A percentile compares a stretch with the other conserved stretches of the same genome.
These are phyloP conservation scores for Quercus cerris DNA, from an alignment of 306 rosid genomes.

Conservation along the genomic window DNA sequence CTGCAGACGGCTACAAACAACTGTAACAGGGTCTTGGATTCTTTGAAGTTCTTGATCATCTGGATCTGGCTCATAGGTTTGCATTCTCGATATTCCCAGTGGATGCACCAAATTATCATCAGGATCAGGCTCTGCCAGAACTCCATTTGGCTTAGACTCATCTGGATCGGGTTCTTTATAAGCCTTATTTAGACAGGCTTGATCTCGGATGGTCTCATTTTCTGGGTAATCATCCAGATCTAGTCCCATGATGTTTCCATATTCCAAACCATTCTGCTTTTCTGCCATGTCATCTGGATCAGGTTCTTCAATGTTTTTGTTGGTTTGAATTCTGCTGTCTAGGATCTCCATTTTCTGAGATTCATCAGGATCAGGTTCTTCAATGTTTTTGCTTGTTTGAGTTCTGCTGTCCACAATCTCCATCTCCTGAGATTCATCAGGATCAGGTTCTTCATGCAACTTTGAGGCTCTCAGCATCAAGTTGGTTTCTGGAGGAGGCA, in stretches of 20 bases:
- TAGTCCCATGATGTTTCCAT: constrained; percentile 2
- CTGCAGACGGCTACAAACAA: constrained; percentile 53
- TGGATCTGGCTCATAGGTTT: constrained; percentile 71
- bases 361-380: constrained; percentile 49
- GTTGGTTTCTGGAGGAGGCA: constrained; percentile 14
- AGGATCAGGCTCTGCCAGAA: constrained; percentile 50
- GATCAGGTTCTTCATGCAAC: constrained; percentile 33
- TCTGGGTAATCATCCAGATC: constrained; percentile 20
- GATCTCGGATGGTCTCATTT: constrained; percentile 10
- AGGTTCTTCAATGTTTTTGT: constrained; percentile 34
- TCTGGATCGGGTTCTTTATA: constrained; percentile 26
- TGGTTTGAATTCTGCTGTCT: constrained; percentile 24
- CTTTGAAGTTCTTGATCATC: constrained; percentile 81
- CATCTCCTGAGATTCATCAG: constrained; percentile 34
- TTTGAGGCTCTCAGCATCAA: constrained; percentile 23
- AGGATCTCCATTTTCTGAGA: constrained; percentile 25
- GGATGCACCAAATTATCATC: constrained; percentile 37
- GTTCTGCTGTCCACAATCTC: constrained; percentile 25
- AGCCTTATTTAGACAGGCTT: constrained; percentile 21
- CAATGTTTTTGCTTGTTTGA: constrained; percentile 23
- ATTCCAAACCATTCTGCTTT: constrained; percentile 12
- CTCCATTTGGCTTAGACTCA: constrained; percentile 32
- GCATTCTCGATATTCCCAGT: constrained; percentile 40
- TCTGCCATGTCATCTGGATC: constrained; percentile 41
- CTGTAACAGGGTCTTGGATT: constrained; percentile 64